These are phyloP conservation scores for Sporothrix protearum DNA, from an alignment of 2,329 filamentous ascomycete genomes.

Conservation along the genomic window DNA sequence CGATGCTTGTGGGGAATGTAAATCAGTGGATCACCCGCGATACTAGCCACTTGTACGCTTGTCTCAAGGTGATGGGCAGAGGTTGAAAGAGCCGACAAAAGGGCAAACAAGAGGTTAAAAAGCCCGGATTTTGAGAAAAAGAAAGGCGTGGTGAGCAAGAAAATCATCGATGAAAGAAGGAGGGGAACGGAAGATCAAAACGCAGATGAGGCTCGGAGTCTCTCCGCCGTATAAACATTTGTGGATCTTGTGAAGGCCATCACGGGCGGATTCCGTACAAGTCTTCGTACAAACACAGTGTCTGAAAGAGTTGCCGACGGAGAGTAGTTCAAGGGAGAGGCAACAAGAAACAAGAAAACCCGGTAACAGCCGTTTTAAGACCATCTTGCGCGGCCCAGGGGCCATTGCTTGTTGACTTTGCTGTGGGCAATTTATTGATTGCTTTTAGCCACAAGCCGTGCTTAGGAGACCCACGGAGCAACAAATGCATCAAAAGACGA, in stretches of 20 bases:
- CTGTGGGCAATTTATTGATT: not conserved
- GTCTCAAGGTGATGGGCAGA: not conserved
- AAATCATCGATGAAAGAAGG: not conserved
- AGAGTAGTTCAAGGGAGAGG: not conserved
- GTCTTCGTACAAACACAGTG: not conserved
- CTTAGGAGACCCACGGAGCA: not conserved
- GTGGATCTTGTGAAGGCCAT: not conserved
- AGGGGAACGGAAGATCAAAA: not conserved
- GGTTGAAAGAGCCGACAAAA: not conserved
- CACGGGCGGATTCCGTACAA: not conserved
- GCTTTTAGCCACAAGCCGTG: not conserved
- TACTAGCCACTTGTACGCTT: constrained; percentile 14
- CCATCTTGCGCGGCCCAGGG: not conserved
- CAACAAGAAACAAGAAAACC: constrained; percentile 2
- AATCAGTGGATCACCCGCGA: constrained; percentile 6
- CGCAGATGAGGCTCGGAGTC: not conserved
- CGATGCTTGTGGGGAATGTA: not conserved
- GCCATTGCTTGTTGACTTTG: not conserved
- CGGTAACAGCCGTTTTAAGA: not conserved
- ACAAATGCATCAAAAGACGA: not conserved
- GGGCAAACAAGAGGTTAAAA: not conserved
- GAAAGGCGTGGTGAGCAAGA: not conserved
- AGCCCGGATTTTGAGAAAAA: not conserved
- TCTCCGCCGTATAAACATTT: constrained; percentile 2
- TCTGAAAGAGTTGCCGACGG: not conserved